These are phyloP conservation scores for Euphorbia corollata DNA, from an alignment of 441 rosid species.

Conservation along the genomic window DNA sequence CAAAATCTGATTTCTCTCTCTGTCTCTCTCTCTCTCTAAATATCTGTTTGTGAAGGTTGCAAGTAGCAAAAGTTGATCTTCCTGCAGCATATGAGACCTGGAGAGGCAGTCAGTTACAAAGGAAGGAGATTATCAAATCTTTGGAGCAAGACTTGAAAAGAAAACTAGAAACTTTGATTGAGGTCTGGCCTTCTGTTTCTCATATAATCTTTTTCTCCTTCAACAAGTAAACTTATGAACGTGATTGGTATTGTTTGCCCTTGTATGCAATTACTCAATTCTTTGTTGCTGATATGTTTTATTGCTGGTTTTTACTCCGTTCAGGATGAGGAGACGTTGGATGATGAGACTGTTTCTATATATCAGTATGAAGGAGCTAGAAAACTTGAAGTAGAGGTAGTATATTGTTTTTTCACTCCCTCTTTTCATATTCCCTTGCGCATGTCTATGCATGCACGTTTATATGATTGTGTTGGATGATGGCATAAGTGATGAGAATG, in stretches of 20 bases:
- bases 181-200: constrained; percentile 40
- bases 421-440: neutral
- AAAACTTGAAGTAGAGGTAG: constrained; percentile 28
- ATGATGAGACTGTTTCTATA: neutral
- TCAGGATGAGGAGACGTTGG: constrained; percentile 15
- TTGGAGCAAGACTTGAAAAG: constrained; percentile 60
- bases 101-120: constrained; percentile 51
- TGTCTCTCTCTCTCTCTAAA: neutral
- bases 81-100: constrained; percentile 63
- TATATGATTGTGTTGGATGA: constrained; percentile 1
- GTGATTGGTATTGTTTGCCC: neutral
- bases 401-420: neutral
- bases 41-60: constrained; percentile 36
- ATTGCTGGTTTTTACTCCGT: neutral
- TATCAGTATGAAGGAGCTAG: constrained; percentile 16
- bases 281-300: neutral
- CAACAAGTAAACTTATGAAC: neutral
- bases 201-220: neutral
- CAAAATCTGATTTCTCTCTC: neutral
- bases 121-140: constrained; percentile 39
- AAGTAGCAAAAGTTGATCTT: constrained; percentile 58
- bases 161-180: constrained; percentile 31
- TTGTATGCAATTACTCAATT: neutral
- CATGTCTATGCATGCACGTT: neutral
- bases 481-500: constrained; percentile 6